Conservation (phyloP, 2,329 filamentous ascomycete species). For the Monilinia fructigena region DNA sequence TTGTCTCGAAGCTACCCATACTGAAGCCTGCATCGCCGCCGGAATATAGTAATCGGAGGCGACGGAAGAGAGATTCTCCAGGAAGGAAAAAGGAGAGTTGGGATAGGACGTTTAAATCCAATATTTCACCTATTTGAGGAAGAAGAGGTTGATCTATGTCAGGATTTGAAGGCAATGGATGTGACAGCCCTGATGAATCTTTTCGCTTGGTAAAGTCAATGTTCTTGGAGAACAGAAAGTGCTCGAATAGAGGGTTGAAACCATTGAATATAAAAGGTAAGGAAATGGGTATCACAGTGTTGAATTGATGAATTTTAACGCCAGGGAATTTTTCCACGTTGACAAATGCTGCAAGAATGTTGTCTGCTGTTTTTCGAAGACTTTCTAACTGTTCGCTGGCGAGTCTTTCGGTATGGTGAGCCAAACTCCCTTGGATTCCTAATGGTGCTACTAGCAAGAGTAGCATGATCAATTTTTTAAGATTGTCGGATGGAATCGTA, state of each 20-base stretch:
- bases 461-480: slow-evolving; percentile 68
- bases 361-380: slow-evolving; percentile 62
- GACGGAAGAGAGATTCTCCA: slow-evolving; percentile 61
- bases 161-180: slow-evolving; percentile 27
- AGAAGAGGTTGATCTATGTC: slow-evolving; percentile 45
- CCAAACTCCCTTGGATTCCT: slow-evolving; percentile 62
- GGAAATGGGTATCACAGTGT: slow-evolving; percentile 56
- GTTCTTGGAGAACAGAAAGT: slow-evolving; percentile 72
- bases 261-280: slow-evolving; percentile 67
- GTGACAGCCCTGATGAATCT: slow-evolving; percentile 30
- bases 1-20: slow-evolving; percentile 72
- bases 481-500: slow-evolving; percentile 72
- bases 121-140: slow-evolving; percentile 57
- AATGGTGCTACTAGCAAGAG: slow-evolving; percentile 66
- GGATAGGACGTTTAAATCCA: slow-evolving; percentile 62
- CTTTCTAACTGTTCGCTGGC: slow-evolving; percentile 54
- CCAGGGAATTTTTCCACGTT: slow-evolving; percentile 63
- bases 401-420: slow-evolving; percentile 58
- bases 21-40: slow-evolving; percentile 71
- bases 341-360: slow-evolving; percentile 64
- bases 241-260: slow-evolving; percentile 68
- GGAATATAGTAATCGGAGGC: slow-evolving; percentile 66
- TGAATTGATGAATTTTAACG: slow-evolving; percentile 62
- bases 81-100: slow-evolving; percentile 74
- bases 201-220: slow-evolving; percentile 55